Evolutionary conservation across 1,284 basidiomycete species (phyloP).

Genomic region (Marasmius fiardii): DNA sequence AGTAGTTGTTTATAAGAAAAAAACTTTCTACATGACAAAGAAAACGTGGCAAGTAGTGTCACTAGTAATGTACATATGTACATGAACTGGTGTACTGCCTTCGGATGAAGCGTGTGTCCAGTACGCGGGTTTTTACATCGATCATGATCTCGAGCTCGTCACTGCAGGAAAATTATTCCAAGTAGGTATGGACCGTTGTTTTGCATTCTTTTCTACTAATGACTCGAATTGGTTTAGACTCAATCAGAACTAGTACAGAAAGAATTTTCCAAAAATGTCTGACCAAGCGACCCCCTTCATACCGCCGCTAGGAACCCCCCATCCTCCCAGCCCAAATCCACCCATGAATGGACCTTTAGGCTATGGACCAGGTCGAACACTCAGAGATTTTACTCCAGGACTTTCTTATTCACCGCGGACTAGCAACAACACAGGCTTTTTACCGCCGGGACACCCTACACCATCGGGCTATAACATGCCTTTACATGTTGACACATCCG

Average conservation of each 20-base stretch:
- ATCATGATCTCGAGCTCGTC: conserved; percentile 5
- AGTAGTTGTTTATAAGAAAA: too few species aligned
- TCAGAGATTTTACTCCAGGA: neutral
- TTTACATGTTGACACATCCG: conserved; percentile 1
- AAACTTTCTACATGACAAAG: too few species aligned
- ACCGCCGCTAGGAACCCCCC: conserved; percentile 10
- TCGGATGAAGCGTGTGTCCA: too few species aligned
- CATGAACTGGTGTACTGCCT: too few species aligned
- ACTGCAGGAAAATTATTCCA: neutral
- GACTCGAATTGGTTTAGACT: neutral
- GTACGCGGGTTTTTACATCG: neutral
- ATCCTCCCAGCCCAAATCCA: neutral
- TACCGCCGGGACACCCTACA: neutral
- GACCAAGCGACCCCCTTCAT: conserved; percentile 5
- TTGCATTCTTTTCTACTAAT: neutral
- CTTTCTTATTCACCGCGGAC: conserved; percentile 3
- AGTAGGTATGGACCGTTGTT: neutral
- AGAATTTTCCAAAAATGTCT: conserved; percentile 3
- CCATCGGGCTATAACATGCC: neutral
- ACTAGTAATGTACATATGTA: too few species aligned
- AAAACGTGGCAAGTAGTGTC: too few species aligned
- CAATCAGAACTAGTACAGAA: conserved; percentile 1
- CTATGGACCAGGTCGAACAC: neutral
- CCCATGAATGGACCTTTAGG: neutral
- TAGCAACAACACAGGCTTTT: neutral